Conservation (phyloP, 73 alveolate genomes). For the Tetrahymena borealis region DNA sequence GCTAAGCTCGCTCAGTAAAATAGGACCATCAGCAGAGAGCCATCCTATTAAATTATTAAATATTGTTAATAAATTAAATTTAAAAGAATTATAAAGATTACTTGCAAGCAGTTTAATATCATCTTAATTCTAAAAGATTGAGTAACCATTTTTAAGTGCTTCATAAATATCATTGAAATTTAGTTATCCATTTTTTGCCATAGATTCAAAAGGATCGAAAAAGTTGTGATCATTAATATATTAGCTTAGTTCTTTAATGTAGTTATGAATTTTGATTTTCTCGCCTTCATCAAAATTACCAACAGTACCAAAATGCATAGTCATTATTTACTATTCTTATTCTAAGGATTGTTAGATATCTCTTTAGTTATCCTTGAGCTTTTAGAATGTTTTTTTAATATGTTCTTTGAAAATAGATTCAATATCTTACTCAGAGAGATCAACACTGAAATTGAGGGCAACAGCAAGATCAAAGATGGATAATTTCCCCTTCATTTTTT, state of each 20-base stretch:
- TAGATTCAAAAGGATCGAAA: neutral
- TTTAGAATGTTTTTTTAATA: neutral
- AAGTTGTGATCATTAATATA: neutral
- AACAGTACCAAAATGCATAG: neutral
- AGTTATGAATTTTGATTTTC: neutral
- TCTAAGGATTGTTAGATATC: neutral
- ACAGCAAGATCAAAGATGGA: neutral
- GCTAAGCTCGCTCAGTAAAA: neutral
- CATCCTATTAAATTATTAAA: neutral
- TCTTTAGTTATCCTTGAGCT: neutral
- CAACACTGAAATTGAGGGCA: neutral
- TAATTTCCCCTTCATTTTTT: neutral
- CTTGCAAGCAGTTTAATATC: neutral
- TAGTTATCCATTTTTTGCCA: neutral
- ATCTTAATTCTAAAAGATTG: neutral
- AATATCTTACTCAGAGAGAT: neutral
- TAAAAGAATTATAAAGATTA: no score
- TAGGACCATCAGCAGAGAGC: neutral
- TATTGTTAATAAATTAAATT: no score
- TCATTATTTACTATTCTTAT: neutral
- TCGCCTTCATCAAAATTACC: neutral
- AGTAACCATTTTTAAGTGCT: neutral
- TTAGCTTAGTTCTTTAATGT: neutral
- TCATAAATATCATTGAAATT: neutral
- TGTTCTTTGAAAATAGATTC: neutral